These are phyloP conservation scores for Cardiospermum halicacabum DNA, from an alignment of 345 rosid genomes.

Conservation along the genomic window DNA sequence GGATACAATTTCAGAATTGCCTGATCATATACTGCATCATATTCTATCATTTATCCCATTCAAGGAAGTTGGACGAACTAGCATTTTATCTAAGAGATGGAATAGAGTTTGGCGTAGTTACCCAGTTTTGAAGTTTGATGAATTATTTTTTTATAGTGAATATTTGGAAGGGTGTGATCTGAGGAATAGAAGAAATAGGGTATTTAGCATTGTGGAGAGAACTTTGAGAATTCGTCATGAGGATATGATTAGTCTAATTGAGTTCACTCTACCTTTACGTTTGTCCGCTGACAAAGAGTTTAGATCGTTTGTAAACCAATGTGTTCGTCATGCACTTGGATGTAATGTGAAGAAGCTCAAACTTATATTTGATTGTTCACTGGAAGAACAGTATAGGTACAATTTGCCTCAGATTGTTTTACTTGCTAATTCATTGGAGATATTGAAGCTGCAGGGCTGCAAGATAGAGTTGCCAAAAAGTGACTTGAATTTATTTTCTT, in stretches of 20 bases:
- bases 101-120: not conserved
- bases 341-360: not conserved
- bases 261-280: not conserved
- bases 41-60: not conserved
- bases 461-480: not conserved
- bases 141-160: not conserved
- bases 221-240: no score
- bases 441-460: not conserved
- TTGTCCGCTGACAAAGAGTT: not conserved
- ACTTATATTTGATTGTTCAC: no score
- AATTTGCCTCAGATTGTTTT: not conserved
- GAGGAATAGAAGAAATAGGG: not conserved
- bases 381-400: not conserved
- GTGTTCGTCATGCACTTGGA: not conserved
- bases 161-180: not conserved
- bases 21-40: not conserved
- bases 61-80: not conserved
- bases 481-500: not conserved
- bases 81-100: not conserved
- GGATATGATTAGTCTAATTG: not conserved
- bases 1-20: not conserved
- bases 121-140: not conserved
- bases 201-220: not conserved
- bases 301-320: not conserved
- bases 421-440: not conserved